Conservation (phyloP, 2,329 filamentous ascomycete genomes). For the Diaporthe citri region DNA sequence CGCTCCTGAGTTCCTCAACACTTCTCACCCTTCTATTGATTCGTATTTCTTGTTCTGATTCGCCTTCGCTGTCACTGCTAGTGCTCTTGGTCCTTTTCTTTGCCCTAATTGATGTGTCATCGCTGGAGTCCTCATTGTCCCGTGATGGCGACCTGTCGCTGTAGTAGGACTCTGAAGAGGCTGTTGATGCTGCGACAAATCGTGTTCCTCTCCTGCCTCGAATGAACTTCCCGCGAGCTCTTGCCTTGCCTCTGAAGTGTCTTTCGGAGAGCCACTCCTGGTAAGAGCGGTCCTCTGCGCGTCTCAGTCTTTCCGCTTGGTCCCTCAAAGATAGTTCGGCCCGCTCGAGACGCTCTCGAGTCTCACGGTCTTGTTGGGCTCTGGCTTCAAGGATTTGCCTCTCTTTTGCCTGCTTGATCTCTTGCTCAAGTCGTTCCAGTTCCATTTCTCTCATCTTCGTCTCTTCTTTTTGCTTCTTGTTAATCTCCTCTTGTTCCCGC, state of each 20-base stretch:
- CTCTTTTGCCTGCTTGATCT: neutral
- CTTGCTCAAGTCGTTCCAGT: neutral
- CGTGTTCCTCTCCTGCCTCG: neutral
- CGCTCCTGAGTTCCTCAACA: too few relatives aligned
- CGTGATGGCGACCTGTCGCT: neutral
- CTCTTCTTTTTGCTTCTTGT: neutral
- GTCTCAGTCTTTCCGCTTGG: neutral
- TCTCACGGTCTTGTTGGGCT: neutral
- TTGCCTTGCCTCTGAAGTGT: neutral
- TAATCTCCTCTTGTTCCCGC: neutral
- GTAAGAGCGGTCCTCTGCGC: neutral
- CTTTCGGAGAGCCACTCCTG: neutral
- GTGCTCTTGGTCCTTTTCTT: neutral
- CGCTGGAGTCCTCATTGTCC: neutral
- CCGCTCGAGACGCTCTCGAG: slow-evolving; percentile 1
- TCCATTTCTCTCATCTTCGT: neutral
- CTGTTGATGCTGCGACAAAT: neutral
- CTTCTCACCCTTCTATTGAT: neutral
- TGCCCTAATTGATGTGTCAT: neutral
- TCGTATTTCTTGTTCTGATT: neutral
- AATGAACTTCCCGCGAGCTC: neutral
- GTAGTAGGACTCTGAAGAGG: neutral
- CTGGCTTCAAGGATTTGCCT: neutral
- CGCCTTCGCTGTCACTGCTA: neutral
- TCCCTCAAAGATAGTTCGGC: neutral